Conservation (phyloP, 331 rosid genomes). For the Pyracantha coccinea region DNA sequence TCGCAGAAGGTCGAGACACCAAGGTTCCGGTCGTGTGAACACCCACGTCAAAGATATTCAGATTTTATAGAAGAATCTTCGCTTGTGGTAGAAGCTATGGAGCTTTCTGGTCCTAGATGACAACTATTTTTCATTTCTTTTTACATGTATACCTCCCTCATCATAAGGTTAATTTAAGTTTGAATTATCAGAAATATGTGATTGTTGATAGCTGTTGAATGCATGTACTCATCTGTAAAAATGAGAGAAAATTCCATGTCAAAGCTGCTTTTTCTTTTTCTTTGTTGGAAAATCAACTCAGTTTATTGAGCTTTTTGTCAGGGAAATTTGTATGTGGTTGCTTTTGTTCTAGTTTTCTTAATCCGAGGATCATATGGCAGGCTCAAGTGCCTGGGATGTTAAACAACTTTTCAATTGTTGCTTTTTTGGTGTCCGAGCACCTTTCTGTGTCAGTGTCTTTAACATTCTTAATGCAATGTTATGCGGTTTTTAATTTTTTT, state of each 20-base stretch:
- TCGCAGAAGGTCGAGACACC: slow-evolving; percentile 80
- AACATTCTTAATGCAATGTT: too few relatives aligned
- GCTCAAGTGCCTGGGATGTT: too few relatives aligned
- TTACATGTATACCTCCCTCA: neutral
- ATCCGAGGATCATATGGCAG: too few relatives aligned
- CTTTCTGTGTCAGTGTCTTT: too few relatives aligned
- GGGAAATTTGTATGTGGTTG: neutral
- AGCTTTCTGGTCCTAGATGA: slow-evolving; percentile 99
- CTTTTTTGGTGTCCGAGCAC: neutral
- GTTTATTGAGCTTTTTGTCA: slow-evolving; percentile 17
- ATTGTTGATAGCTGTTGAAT: slow-evolving; percentile 47
- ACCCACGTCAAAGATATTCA: slow-evolving; percentile 72
- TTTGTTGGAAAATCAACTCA: slow-evolving; percentile 26
- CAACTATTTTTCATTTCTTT: slow-evolving; percentile 10
- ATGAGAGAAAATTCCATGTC: slow-evolving; percentile 33
- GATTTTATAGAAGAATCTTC: slow-evolving; percentile 92
- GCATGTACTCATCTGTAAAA: slow-evolving; percentile 53
- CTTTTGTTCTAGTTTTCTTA: neutral
- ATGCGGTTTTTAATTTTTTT: too few relatives aligned
- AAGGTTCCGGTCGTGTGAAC: slow-evolving; percentile 50
- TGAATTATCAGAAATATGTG: slow-evolving; percentile 17
- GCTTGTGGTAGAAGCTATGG: slow-evolving; percentile 90
- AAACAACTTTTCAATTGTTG: neutral
- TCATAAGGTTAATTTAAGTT: slow-evolving; percentile 14
- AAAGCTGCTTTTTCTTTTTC: slow-evolving; percentile 21